phyloP scores from a whole-genome alignment of 345 rosid genomes.

The Nephelium lappaceum region DNA sequence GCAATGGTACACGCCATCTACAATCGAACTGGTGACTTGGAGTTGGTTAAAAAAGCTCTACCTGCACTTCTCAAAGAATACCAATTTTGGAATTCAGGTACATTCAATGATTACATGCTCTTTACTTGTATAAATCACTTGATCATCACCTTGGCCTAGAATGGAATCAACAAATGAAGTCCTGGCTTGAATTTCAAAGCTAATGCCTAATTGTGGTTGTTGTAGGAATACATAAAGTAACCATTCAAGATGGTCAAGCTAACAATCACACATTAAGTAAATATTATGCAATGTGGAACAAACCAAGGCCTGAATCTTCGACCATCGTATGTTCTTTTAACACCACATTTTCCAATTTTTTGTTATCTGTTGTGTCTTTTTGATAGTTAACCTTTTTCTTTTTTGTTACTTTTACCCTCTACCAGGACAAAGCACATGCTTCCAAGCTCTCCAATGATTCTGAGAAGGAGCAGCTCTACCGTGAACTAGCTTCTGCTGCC shows the following conservation, averaged over 20 bases:
- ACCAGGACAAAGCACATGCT: conserved; percentile 68
- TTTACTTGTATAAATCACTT: background rate
- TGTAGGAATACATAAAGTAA: conserved; percentile 68
- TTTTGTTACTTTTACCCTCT: conserved; percentile 8
- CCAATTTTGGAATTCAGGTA: conserved; percentile 82
- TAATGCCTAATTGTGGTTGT: background rate
- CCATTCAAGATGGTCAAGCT: conserved; percentile 51
- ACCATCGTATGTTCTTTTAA: conserved; percentile 49
- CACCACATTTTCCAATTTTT: background rate
- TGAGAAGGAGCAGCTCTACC: conserved; percentile 66
- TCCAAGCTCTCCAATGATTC: conserved; percentile 47
- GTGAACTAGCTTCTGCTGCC: conserved; percentile 78
- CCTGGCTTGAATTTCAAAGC: conserved; percentile 9
- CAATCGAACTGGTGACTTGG: conserved; percentile 60
- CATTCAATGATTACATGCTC: background rate
- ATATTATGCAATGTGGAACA: conserved; percentile 91
- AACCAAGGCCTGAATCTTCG: conserved; percentile 81
- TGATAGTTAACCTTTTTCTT: background rate
- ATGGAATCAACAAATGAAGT: background rate
- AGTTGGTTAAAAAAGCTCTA: conserved; percentile 53
- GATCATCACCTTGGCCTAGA: background rate
- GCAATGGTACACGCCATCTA: conserved; percentile 79
- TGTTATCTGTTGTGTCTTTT: background rate
- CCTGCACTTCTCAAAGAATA: conserved; percentile 79
- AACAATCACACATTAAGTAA: conserved; percentile 59